Evolutionary conservation across 1,284 basidiomycete species (phyloP).

Genomic region (Heterobasidion parviporum): DNA sequence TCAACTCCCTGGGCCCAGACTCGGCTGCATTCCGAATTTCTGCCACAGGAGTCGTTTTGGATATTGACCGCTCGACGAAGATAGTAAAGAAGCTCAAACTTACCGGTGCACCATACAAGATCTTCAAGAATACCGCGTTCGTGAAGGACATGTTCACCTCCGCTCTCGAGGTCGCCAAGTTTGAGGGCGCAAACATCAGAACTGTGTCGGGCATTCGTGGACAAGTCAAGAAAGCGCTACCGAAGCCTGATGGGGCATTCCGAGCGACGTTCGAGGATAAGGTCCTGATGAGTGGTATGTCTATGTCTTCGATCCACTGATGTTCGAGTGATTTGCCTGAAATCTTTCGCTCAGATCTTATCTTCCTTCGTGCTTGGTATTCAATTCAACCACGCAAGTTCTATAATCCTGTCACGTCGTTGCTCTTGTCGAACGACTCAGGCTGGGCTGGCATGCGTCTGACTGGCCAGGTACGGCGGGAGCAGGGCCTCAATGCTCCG

Average conservation of each 20-base stretch:
- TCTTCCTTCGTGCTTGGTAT: slow-evolving; percentile 97
- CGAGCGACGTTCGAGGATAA: slow-evolving; percentile 98
- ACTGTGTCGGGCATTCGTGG: slow-evolving; percentile 96
- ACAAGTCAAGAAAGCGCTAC: slow-evolving; percentile 92
- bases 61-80: slow-evolving; percentile 85
- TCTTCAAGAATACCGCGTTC: slow-evolving; percentile 99
- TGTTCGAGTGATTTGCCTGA: not conserved
- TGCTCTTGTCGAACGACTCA: slow-evolving; percentile 75
- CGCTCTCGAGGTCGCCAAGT: slow-evolving; percentile 93
- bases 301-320: not conserved
- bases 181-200: slow-evolving; percentile 92
- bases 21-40: slow-evolving; percentile 80
- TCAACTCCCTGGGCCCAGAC: slow-evolving; percentile 75
- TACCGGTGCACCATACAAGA: slow-evolving; percentile 91
- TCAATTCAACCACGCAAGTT: slow-evolving; percentile 91
- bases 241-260: slow-evolving; percentile 93
- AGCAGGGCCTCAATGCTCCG: slow-evolving; percentile 81
- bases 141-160: slow-evolving; percentile 96
- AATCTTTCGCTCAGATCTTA: slow-evolving; percentile 56
- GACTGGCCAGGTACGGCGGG: slow-evolving; percentile 86
- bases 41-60: slow-evolving; percentile 92
- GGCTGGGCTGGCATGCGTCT: slow-evolving; percentile 91
- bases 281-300: slow-evolving; percentile 87
- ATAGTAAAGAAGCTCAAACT: slow-evolving; percentile 99
- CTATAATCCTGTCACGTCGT: slow-evolving; percentile 94